These are phyloP conservation scores for Phytophthora sp. DNA, from an alignment of 352 stramenopile species.

Conservation along the genomic window DNA sequence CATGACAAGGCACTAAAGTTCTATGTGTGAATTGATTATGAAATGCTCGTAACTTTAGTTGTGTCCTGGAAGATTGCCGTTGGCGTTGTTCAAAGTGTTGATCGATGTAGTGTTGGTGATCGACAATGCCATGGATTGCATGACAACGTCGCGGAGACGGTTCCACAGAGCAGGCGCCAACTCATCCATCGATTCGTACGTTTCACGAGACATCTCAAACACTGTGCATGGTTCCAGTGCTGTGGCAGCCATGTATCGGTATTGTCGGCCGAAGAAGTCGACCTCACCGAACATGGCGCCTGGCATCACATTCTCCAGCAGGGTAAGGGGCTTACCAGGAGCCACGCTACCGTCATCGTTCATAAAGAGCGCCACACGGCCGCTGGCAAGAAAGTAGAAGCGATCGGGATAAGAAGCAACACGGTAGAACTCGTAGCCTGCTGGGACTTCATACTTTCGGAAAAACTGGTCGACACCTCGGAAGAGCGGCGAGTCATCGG, in stretches of 20 bases:
- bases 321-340: slow-evolving; percentile 50
- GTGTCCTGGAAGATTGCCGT: slow-evolving; percentile 12
- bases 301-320: slow-evolving; percentile 75
- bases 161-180: slow-evolving; percentile 68
- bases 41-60: slow-evolving; percentile 21
- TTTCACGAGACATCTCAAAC: slow-evolving; percentile 71
- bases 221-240: slow-evolving; percentile 63
- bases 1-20: slow-evolving; percentile 8
- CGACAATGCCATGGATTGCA: slow-evolving; percentile 82
- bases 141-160: slow-evolving; percentile 80
- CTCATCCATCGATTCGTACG: slow-evolving; percentile 70
- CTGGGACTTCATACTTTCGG: slow-evolving; percentile 51
- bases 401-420: slow-evolving; percentile 59
- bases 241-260: slow-evolving; percentile 63
- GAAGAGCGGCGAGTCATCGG: slow-evolving; percentile 74
- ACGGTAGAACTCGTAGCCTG: slow-evolving; percentile 78
- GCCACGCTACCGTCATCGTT: slow-evolving; percentile 69
- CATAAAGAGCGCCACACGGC: slow-evolving; percentile 77
- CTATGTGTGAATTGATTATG: slow-evolving; percentile 22
- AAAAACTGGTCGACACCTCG: slow-evolving; percentile 73
- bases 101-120: slow-evolving; percentile 80
- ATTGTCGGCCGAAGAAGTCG: slow-evolving; percentile 83
- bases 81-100: slow-evolving; percentile 59
- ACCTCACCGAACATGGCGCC: slow-evolving; percentile 88
- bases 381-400: slow-evolving; percentile 82